These are phyloP conservation scores for Mycena belliarum DNA, from an alignment of 768 basidiomycete species.

Conservation along the genomic window DNA sequence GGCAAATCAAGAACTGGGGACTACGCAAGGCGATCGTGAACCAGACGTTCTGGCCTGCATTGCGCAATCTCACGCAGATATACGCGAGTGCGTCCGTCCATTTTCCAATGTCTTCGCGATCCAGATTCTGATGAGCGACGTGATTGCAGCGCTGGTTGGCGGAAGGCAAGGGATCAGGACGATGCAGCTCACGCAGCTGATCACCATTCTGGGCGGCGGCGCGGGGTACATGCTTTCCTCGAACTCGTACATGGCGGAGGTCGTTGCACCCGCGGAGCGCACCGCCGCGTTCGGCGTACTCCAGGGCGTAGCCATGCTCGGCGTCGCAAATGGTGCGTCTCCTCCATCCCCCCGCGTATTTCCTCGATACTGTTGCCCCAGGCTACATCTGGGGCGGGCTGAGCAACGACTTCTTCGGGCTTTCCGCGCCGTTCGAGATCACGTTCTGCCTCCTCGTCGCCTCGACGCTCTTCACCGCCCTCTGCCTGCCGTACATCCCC, in stretches of 20 bases:
- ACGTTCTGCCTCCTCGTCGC: conserved; percentile 19
- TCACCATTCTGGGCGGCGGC: conserved; percentile 19
- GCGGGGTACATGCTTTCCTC: conserved; percentile 13
- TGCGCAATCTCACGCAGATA: conserved; percentile 18
- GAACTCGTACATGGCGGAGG: conserved; percentile 20
- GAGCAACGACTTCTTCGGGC: conserved; percentile 1
- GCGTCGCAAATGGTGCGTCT: conserved; percentile 11
- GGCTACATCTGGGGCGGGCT: conserved; percentile 18
- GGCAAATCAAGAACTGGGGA: conserved; percentile 20
- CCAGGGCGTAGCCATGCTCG: conserved; percentile 16
- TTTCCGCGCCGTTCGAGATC: conserved; percentile 19
- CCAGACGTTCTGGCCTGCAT: conserved; percentile 21
- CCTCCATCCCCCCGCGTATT: too few species aligned
- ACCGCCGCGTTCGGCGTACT: conserved; percentile 20
- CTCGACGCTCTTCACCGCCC: conserved; percentile 7
- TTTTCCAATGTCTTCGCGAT: neutral
- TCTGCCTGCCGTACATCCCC: conserved; percentile 14
- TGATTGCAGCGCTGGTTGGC: conserved; percentile 5
- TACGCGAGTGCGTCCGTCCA: conserved; percentile 14
- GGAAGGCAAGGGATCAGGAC: conserved; percentile 17
- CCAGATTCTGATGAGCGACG: neutral
- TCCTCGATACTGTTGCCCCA: too few species aligned
- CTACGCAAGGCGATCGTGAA: conserved; percentile 14
- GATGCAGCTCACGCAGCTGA: conserved; percentile 17
- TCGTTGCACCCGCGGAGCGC: conserved; percentile 10